These are phyloP conservation scores for Passiflora organensis DNA, from an alignment of 345 rosid genomes.

Conservation along the genomic window DNA sequence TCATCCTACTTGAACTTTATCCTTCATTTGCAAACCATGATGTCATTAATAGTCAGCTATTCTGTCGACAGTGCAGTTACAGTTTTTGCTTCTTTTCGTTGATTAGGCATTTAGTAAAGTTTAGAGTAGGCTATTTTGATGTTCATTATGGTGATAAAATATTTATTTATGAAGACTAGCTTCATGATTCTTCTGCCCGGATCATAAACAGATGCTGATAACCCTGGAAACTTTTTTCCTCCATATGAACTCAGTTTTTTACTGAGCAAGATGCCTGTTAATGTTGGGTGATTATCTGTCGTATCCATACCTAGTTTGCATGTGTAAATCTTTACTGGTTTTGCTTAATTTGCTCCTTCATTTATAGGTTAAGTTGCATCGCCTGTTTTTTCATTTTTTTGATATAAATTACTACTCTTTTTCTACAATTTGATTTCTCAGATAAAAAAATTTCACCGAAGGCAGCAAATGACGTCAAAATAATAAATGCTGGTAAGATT, in stretches of 20 bases:
- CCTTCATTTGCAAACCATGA: background rate
- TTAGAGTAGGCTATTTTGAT: background rate
- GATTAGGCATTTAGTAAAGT: background rate
- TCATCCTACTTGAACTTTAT: background rate
- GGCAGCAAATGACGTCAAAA: constrained; percentile 70
- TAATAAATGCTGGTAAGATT: constrained; percentile 85
- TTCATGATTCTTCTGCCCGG: background rate
- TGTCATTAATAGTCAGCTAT: background rate
- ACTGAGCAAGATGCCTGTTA: too few relatives aligned
- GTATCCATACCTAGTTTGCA: too few relatives aligned
- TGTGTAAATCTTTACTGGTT: too few relatives aligned
- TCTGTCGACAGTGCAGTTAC: background rate
- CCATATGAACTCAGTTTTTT: too few relatives aligned
- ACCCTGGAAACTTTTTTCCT: background rate
- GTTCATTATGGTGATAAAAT: background rate
- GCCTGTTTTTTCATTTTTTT: too few relatives aligned
- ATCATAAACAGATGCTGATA: constrained; percentile 1
- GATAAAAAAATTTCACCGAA: constrained; percentile 80
- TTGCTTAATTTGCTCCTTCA: too few relatives aligned
- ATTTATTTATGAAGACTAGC: background rate
- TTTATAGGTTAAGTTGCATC: too few relatives aligned
- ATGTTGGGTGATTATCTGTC: too few relatives aligned
- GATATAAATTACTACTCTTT: too few relatives aligned
- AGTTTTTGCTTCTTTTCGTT: background rate
- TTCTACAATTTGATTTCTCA: constrained; percentile 20